Conservation (phyloP, 176 grass and related monocot species). For the Sorghum bicolor region Sorghum_bicolor_NCBIv3 NC_012877.2:45094001-45094500, state of each 20-base stretch:
- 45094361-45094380: neutral
- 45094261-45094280: neutral
- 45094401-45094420: neutral
- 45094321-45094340: neutral
- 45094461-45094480: neutral
- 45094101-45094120: constrained; percentile 10
- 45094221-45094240: neutral
- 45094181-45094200: neutral
- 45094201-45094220: neutral
- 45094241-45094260: neutral
- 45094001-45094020: neutral
- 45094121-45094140: neutral
- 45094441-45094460: neutral
- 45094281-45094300: neutral
- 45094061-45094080: neutral
- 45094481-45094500: too few relatives aligned
- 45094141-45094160: neutral
- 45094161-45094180: neutral
- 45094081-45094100: constrained; percentile 2
- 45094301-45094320: neutral
- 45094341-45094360: neutral
- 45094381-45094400: neutral
- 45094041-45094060: neutral
- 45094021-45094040: neutral
- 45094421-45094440: neutral